phyloP scores from a whole-genome alignment of 2,329 filamentous ascomycete species.

The Taxawa tesnikishii region DNA sequence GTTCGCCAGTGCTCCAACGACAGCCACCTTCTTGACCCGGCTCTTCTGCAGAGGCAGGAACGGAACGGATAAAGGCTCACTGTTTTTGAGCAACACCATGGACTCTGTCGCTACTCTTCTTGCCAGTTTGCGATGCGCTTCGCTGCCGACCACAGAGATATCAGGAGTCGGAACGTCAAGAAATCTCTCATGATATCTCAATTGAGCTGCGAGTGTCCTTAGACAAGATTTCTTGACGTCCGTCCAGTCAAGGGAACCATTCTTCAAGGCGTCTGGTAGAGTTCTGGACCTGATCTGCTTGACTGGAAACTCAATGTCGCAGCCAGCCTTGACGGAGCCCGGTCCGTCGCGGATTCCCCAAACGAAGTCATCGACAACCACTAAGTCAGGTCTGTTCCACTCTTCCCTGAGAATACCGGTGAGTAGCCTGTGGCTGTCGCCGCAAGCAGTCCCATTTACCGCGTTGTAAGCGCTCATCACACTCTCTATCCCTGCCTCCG shows the following conservation, averaged over 20 bases:
- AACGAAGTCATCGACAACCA: slow-evolving; percentile 9
- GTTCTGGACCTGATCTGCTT: slow-evolving; percentile 5
- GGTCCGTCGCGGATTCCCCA: slow-evolving; percentile 8
- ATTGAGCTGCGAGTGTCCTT: no score
- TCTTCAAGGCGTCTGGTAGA: slow-evolving; percentile 3
- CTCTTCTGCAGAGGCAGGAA: no score
- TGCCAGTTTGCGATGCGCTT: slow-evolving; percentile 8
- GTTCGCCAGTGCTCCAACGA: slow-evolving; percentile 9
- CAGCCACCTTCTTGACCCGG: slow-evolving; percentile 4
- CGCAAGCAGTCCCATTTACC: slow-evolving; percentile 9
- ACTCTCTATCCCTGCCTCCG: slow-evolving; percentile 6
- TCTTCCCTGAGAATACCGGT: slow-evolving; percentile 8
- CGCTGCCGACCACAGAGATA: slow-evolving; percentile 6
- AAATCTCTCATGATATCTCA: no score
- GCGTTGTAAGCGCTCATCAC: slow-evolving; percentile 11
- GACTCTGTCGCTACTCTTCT: slow-evolving; percentile 7
- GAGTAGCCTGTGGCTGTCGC: slow-evolving; percentile 9
- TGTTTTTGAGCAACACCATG: slow-evolving; percentile 12
- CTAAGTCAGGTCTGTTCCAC: slow-evolving; percentile 10
- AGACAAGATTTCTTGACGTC: no score
- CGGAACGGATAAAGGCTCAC: no score
- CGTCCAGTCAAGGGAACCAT: no score
- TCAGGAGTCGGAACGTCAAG: slow-evolving; percentile 3
- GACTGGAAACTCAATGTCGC: slow-evolving; percentile 11
- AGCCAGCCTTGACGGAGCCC: slow-evolving; percentile 9